phyloP scores from a whole-genome alignment of 2,329 filamentous ascomycete species.

The Orbilia quercus region DNA sequence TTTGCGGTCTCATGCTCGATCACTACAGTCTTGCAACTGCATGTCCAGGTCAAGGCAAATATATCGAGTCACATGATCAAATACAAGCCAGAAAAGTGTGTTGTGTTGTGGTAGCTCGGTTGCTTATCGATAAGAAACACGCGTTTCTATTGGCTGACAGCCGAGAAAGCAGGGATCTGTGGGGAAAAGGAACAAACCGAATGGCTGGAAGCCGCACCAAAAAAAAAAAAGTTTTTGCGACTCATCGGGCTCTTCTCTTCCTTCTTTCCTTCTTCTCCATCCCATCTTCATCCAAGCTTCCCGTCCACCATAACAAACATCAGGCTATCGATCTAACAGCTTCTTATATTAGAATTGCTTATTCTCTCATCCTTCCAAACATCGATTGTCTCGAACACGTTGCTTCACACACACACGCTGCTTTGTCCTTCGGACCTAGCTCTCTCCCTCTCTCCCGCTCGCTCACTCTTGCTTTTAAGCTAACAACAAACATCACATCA shows the following conservation, averaged over 20 bases:
- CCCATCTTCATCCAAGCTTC: slow-evolving; percentile 1
- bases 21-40: no score
- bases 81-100: background rate
- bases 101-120: background rate
- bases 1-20: no score
- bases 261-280: background rate
- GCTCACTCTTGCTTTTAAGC: background rate
- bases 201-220: slow-evolving; percentile 33
- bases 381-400: background rate
- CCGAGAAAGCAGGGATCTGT: slow-evolving; percentile 22
- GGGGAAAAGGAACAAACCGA: slow-evolving; percentile 24
- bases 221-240: slow-evolving; percentile 56
- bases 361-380: background rate
- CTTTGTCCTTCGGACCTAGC: background rate
- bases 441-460: background rate
- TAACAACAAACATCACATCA: background rate
- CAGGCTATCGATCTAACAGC: background rate
- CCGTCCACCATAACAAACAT: background rate
- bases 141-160: slow-evolving; percentile 12
- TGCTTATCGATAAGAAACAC: slow-evolving; percentile 23
- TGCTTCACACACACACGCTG: background rate
- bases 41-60: no score
- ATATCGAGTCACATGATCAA: no score
- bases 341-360: background rate
- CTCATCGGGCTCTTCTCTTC: slow-evolving; percentile 29